phyloP scores from a whole-genome alignment of 768 basidiomycete genomes.

The Rhizopogon vesiculosus region DNA sequence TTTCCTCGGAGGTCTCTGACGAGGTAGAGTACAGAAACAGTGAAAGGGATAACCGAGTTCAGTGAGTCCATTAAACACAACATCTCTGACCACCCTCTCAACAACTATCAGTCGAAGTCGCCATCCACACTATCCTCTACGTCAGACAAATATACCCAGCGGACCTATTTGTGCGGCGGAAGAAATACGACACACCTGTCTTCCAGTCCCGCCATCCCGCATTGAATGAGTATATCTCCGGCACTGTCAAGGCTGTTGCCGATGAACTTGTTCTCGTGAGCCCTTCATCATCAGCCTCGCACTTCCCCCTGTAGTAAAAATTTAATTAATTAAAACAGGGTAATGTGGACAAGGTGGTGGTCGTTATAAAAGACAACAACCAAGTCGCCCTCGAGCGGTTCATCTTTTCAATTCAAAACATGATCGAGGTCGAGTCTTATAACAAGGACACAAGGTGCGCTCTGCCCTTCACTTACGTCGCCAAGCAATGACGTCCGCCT shows the following conservation, averaged over 20 bases:
- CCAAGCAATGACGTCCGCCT: not conserved
- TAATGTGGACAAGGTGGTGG: constrained; percentile 69
- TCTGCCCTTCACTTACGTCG: not conserved
- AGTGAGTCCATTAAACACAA: constrained; percentile 37
- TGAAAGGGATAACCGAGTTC: constrained; percentile 66
- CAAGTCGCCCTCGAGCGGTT: constrained; percentile 86
- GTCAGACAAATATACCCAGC: constrained; percentile 88
- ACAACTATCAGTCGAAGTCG: constrained; percentile 73
- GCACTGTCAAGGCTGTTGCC: constrained; percentile 74
- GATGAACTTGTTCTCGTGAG: constrained; percentile 70
- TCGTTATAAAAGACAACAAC: constrained; percentile 81
- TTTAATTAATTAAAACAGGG: constrained; percentile 43
- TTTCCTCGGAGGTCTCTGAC: constrained; percentile 3
- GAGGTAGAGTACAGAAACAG: constrained; percentile 41
- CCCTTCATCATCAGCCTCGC: not conserved
- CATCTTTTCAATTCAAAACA: constrained; percentile 80
- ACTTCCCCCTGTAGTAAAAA: not conserved
- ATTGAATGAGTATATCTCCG: constrained; percentile 86
- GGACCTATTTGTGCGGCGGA: constrained; percentile 80
- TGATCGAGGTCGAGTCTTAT: constrained; percentile 67
- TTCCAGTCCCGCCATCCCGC: constrained; percentile 92
- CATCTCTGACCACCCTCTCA: constrained; percentile 3
- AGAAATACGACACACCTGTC: constrained; percentile 88
- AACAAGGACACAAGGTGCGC: constrained; percentile 65
- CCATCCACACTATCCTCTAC: constrained; percentile 89